Percentiles rank a stretch among this genome's conserved stretches.
Evolutionary conservation across 495 filamentous ascomycete genomes (phyloP).

Genomic region (Aspergillus egyptiacus): DNA sequence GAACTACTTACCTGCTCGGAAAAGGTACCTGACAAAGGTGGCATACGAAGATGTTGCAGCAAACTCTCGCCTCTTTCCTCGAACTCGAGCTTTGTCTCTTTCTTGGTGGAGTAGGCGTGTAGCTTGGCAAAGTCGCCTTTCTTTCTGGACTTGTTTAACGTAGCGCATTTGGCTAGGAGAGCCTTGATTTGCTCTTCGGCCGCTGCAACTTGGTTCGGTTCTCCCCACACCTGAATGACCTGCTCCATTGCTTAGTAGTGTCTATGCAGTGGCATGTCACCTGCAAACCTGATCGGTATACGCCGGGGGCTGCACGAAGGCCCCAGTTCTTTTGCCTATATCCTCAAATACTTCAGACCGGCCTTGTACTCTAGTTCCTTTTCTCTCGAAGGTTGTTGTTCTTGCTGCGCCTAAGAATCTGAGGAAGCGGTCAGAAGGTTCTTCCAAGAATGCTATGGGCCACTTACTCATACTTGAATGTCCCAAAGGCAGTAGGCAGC

Average conservation of each 20-base stretch:
- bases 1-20: conserved; percentile 20
- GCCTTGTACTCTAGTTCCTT: not conserved
- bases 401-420: conserved; percentile 22
- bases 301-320: conserved; percentile 19
- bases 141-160: conserved; percentile 13
- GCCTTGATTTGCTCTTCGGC: conserved; percentile 22
- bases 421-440: not conserved
- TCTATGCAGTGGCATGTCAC: not conserved
- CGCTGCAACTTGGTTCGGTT: conserved; percentile 18
- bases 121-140: conserved; percentile 17
- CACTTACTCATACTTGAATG: conserved; percentile 24
- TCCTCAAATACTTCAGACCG: conserved; percentile 23
- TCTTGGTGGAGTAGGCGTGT: conserved; percentile 13
- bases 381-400: not conserved
- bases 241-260: conserved; percentile 3
- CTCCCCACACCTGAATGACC: conserved; percentile 24
- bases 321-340: conserved; percentile 21
- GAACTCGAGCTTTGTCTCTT: conserved; percentile 16
- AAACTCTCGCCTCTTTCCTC: conserved; percentile 21
- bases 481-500: conserved; percentile 17
- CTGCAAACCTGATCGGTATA: conserved; percentile 18
- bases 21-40: conserved; percentile 24
- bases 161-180: conserved; percentile 20
- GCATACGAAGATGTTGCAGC: conserved; percentile 25
- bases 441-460: not conserved